A percentile compares a stretch with the other conserved stretches of the same genome.
phyloP scores from a whole-genome alignment of 2,329 filamentous ascomycete genomes.

The Pseudogymnoascus sp. region DNA sequence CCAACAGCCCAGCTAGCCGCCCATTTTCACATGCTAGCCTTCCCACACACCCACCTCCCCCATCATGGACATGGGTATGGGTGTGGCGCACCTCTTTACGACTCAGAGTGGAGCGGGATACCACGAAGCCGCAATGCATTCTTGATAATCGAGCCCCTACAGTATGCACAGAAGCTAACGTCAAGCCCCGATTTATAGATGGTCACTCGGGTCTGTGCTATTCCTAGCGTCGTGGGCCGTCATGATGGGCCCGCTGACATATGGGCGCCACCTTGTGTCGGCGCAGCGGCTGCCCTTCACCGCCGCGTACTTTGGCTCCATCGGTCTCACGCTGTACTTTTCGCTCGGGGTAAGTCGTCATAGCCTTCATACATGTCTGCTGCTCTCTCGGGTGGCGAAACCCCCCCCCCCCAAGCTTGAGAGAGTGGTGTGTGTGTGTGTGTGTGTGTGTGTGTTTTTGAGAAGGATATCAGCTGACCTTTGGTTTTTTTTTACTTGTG shows the following conservation, averaged over 20 bases:
- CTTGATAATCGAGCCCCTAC: neutral
- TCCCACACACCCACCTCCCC: neutral
- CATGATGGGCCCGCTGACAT: slow-evolving; percentile 82
- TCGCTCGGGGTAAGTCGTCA: slow-evolving; percentile 67
- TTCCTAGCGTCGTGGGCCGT: slow-evolving; percentile 91
- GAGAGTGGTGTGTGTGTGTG: no score
- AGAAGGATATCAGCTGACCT: slow-evolving; percentile 28
- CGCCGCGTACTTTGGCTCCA: slow-evolving; percentile 88
- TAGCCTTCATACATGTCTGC: neutral
- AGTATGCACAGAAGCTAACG: neutral
- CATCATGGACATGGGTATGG: neutral
- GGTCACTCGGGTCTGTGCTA: slow-evolving; percentile 84
- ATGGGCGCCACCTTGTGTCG: slow-evolving; percentile 76
- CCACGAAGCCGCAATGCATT: no score
- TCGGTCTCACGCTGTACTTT: slow-evolving; percentile 83
- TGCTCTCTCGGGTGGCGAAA: slow-evolving; percentile 8
- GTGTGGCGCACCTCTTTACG: neutral
- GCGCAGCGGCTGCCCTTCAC: slow-evolving; percentile 84
- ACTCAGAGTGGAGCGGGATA: no score
- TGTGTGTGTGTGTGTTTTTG: neutral
- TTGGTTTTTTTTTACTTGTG: slow-evolving; percentile 4
- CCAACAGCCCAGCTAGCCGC: neutral
- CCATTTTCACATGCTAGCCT: neutral
- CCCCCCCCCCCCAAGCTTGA: neutral
- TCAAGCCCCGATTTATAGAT: slow-evolving; percentile 46